These are phyloP conservation scores for Hymenochaete sp. DNA, from an alignment of 1,284 basidiomycete genomes.

Conservation along the genomic window DNA sequence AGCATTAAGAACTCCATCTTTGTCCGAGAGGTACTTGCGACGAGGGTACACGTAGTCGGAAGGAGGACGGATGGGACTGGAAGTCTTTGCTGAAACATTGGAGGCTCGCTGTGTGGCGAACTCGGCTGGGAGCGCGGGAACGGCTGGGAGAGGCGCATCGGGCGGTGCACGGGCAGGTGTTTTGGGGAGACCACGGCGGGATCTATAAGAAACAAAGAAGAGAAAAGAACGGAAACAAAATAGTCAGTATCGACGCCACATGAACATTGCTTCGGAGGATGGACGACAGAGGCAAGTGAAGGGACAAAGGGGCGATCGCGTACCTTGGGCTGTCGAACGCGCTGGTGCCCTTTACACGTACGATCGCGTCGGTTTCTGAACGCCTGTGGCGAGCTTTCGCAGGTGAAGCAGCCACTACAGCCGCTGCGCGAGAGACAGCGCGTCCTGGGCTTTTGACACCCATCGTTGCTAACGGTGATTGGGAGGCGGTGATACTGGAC, in stretches of 20 bases:
- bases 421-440: no score
- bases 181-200: constrained; percentile 25
- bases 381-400: constrained; percentile 19
- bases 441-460: constrained; percentile 40
- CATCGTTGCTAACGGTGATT: constrained; percentile 34
- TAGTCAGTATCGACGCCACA: no score
- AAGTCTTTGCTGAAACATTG: constrained; percentile 13
- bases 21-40: constrained; percentile 5
- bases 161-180: constrained; percentile 29
- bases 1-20: constrained; percentile 3
- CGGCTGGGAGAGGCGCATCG: constrained; percentile 27
- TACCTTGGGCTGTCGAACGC: constrained; percentile 30
- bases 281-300: not conserved
- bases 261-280: no score
- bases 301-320: constrained; percentile 16
- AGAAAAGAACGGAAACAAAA: constrained; percentile 13
- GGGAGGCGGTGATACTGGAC: constrained; percentile 41
- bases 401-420: constrained; percentile 32
- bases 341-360: constrained; percentile 44
- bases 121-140: constrained; percentile 20
- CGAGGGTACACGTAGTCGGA: constrained; percentile 16
- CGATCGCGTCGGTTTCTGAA: constrained; percentile 31
- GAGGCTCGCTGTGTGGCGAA: no score
- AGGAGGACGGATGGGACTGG: constrained; percentile 20
- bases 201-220: constrained; percentile 19